Evolutionary conservation across 176 grass and related monocot genomes (phyloP), one percentile per base, ranked within the genome.

Genomic region (Panicum miliaceum): DNA sequence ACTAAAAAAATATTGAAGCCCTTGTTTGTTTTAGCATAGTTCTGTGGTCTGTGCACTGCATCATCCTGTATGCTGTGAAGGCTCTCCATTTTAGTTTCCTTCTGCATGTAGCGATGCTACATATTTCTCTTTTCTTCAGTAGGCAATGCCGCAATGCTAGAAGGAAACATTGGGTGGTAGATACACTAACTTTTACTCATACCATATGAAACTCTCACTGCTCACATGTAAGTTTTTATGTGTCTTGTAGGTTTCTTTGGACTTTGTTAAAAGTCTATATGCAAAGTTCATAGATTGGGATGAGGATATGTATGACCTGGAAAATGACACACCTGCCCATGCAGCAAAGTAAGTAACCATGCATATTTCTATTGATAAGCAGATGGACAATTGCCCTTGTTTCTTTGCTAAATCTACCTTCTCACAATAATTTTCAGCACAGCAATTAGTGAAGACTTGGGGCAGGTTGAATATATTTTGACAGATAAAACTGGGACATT

Each of bases 241-340:
- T 85, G 38, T 69, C 41, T 91, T 88, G 41, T 81, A 98, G 95
- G 92, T 98, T 91, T 98, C 95, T 82, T 81, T 98, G 68, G 95
- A 98, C 80, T 92, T 98, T 50, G 89, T 98, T 72, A 98, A 98
- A 87, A 87, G 95, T 79, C 60, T 98, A 35, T 98, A 98, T 76
- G 95, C 95, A 11, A 98, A 98, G 89, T 98, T 98, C 75, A 98
- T 98, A 90, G 95, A 98, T 76, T 98, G 95, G 95, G 95, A 98
- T 52, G 95, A 93, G 84, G 92, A 98, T 83, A 98, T 98, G 87
- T 98, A 90, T 85, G 95, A 98, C 85, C 71, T 82, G 50, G 92
- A 98, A 86, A 95, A 93, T 51, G 83, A 91, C 81, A 98, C 80
- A 71, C 87, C 95, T 91, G 86, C 95, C 69, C 95, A 95, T 77